Evolutionary conservation across 495 filamentous ascomycete genomes (phyloP), one percentile per base, ranked within the genome.

Genomic region (Chaetomium fimeti): DNA sequence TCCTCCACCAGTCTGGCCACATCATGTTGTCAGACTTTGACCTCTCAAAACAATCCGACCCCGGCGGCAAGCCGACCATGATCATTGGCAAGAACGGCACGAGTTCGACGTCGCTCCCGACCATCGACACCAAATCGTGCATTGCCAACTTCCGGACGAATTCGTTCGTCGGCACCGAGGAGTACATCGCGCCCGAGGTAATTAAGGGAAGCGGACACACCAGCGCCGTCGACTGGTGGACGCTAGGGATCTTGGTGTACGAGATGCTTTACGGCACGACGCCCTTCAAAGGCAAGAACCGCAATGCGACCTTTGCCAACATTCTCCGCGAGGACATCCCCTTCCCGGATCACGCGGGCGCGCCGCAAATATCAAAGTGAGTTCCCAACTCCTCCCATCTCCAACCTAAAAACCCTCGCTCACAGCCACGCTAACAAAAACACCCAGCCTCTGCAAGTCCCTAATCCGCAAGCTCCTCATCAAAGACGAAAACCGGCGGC

Each of bases 1-100:
- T 98, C 9, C 87, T 98, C 2, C 94, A 98, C 74, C 94, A 98
- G 76, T 97, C 93, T 18, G 94, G 94, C 40, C 94, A 98, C 74
- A 98, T 98, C 72, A 98, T 98, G 94, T 85, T 98, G 75, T 98
- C 95, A 48, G 94, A 98, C 77, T 98, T 98, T 73, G 94, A 98
- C 75, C 83, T 98, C 20, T 97, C 92, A 3, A 98, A 98, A 72
- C 94, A 98, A 74, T 98, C 94, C 8, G 95, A 94, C 58, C 89
- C 94, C 25, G 94, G 93, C 68, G 94, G 94, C 77, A 91, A 91
- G 69, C 94, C 94, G 22, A 96, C 92, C 15, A 97, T 98, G 93
- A 97, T 98, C 66, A 85, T 96, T 47, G 90, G 89, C 47, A 90
- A 92, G 69, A 83, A 83, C 56, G 92, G 93, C 53, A 87, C 89